Evolutionary conservation across 768 basidiomycete genomes (phyloP).

Genomic region (Amylocystis lapponica): DNA sequence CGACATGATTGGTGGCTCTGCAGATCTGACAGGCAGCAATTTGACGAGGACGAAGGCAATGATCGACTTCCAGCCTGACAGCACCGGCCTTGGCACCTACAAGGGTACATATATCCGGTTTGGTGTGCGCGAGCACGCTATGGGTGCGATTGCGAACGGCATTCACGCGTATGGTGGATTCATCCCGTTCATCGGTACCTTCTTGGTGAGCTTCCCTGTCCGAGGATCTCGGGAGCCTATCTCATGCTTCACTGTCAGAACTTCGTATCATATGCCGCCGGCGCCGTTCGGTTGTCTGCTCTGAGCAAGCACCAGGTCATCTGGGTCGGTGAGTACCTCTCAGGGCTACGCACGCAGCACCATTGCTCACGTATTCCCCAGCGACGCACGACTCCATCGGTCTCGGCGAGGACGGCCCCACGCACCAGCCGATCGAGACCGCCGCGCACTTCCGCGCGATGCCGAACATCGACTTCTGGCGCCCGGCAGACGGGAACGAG

Average conservation of each 20-base stretch:
- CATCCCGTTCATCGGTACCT: slow-evolving; percentile 88
- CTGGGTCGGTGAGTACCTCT: slow-evolving; percentile 70
- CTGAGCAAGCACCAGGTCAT: slow-evolving; percentile 87
- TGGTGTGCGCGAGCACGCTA: slow-evolving; percentile 96
- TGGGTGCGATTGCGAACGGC: slow-evolving; percentile 95
- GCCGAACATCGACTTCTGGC: slow-evolving; percentile 91
- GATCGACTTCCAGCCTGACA: slow-evolving; percentile 90
- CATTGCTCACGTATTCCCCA: slow-evolving; percentile 18
- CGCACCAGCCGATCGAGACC: slow-evolving; percentile 93
- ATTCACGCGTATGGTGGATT: slow-evolving; percentile 85
- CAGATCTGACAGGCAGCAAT: slow-evolving; percentile 90
- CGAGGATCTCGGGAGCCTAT: not conserved
- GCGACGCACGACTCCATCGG: slow-evolving; percentile 96
- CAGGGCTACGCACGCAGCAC: not conserved
- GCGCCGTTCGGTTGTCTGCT: slow-evolving; percentile 88
- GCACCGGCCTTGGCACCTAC: slow-evolving; percentile 78
- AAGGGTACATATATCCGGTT: slow-evolving; percentile 89
- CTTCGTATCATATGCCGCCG: slow-evolving; percentile 91
- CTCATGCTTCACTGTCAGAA: slow-evolving; percentile 45
- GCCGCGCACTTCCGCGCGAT: slow-evolving; percentile 80
- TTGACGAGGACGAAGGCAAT: slow-evolving; percentile 79
- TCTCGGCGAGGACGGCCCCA: slow-evolving; percentile 91
- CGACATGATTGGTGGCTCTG: slow-evolving; percentile 84
- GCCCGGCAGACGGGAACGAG: slow-evolving; percentile 94
- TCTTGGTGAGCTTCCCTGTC: slow-evolving; percentile 52